phyloP scores from a whole-genome alignment of 2,329 filamentous ascomycete species.

The Cercospora zeae-maydis region DNA sequence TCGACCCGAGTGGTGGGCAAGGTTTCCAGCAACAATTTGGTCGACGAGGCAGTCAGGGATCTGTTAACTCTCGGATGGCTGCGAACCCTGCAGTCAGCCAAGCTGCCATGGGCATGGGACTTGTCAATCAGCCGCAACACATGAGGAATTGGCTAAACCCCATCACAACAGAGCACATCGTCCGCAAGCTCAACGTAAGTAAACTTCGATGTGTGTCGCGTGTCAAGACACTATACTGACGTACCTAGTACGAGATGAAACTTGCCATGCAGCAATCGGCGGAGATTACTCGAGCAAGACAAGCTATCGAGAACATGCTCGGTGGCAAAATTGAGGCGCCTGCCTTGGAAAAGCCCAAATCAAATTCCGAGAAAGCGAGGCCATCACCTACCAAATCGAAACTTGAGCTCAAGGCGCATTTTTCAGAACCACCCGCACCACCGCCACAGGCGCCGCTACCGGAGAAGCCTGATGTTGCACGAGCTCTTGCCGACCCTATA shows the following conservation, averaged over 20 bases:
- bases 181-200: constrained; percentile 79
- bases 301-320: constrained; percentile 74
- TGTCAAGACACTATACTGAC: constrained; percentile 30
- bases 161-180: constrained; percentile 89
- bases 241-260: constrained; percentile 75
- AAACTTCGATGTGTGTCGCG: neutral
- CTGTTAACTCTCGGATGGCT: constrained; percentile 58
- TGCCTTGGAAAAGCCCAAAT: constrained; percentile 46
- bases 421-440: constrained; percentile 88
- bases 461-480: constrained; percentile 76
- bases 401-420: constrained; percentile 73
- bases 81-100: constrained; percentile 51
- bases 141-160: constrained; percentile 83
- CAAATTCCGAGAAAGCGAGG: constrained; percentile 44
- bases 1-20: constrained; percentile 72
- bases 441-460: constrained; percentile 90
- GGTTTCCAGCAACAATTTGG: constrained; percentile 64
- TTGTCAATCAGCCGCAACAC: constrained; percentile 67
- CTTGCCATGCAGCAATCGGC: constrained; percentile 82
- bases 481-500: constrained; percentile 45
- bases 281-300: constrained; percentile 76
- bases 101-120: constrained; percentile 50
- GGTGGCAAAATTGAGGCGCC: constrained; percentile 58
- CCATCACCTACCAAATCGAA: constrained; percentile 57
- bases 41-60: constrained; percentile 51